Percentiles rank a stretch among this genome's conserved stretches.
Evolutionary conservation across 345 rosid species (phyloP).

Genomic region (Lepidium africanum): DNA sequence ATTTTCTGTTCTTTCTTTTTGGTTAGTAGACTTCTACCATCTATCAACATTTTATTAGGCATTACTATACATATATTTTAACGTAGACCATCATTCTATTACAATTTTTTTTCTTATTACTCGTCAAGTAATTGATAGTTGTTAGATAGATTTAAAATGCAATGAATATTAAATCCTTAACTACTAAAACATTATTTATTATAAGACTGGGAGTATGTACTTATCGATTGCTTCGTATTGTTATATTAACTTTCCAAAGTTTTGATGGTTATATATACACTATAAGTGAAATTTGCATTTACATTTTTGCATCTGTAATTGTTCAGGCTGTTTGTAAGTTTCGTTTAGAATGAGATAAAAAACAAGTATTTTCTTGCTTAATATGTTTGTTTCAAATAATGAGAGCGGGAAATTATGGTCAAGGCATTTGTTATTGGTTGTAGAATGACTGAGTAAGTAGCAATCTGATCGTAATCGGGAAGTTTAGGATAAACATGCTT

Average conservation of each 20-base stretch:
- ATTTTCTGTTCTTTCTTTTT: too few species aligned
- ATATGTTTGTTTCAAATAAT: background rate
- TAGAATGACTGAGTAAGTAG: slow-evolving; percentile 38
- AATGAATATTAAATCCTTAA: background rate
- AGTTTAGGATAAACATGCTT: slow-evolving; percentile 72
- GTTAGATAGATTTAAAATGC: background rate
- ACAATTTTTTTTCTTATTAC: background rate
- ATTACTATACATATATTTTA: background rate
- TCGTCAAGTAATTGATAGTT: background rate
- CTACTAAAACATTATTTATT: too few species aligned
- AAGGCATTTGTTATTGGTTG: slow-evolving; percentile 26
- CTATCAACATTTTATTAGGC: background rate
- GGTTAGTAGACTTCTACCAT: background rate
- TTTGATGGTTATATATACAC: background rate
- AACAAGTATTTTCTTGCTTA: background rate
- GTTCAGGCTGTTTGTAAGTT: background rate
- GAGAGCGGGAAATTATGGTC: background rate
- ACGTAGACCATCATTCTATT: background rate
- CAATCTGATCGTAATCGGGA: slow-evolving; percentile 65
- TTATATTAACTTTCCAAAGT: background rate
- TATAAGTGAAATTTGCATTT: background rate
- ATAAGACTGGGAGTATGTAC: too few species aligned
- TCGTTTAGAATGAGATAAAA: background rate
- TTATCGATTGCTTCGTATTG: background rate
- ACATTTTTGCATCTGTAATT: background rate